A percentile compares a stretch with the other conserved stretches of the same genome.
Evolutionary conservation across 2,329 filamentous ascomycete species (phyloP).

Genomic region (Coleophoma cylindrospora): DNA sequence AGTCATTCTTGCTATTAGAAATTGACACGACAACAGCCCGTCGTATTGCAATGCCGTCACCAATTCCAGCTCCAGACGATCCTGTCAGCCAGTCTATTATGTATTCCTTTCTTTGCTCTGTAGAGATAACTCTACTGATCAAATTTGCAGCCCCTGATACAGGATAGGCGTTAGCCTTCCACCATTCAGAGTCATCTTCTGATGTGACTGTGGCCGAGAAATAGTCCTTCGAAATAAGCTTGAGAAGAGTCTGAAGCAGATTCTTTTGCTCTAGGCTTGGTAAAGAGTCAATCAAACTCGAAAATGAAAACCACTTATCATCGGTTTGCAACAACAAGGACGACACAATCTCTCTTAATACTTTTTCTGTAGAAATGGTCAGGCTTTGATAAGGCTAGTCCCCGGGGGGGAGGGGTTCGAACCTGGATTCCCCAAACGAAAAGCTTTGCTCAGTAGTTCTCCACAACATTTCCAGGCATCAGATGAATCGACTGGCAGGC

Average conservation of each 20-base stretch:
- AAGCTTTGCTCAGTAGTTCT: conserved; percentile 22
- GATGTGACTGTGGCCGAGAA: conserved; percentile 15
- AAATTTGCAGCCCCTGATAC: conserved; percentile 56
- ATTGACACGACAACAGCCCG: conserved; percentile 60
- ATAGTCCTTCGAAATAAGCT: conserved; percentile 20
- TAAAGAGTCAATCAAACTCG: conserved; percentile 18
- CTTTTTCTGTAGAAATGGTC: conserved; percentile 12
- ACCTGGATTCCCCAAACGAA: conserved; percentile 26
- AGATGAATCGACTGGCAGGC: conserved; percentile 10
- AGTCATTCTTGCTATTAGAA: conserved; percentile 41
- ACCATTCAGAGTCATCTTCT: conserved; percentile 23
- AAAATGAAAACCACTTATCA: conserved; percentile 13
- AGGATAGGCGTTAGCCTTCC: conserved; percentile 19
- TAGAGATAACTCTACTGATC: conserved; percentile 42
- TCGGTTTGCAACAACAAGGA: conserved; percentile 14
- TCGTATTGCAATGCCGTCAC: conserved; percentile 59
- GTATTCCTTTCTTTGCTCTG: conserved; percentile 46
- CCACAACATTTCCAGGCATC: conserved; percentile 19
- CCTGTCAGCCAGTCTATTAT: conserved; percentile 62
- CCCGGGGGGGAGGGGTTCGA: not conserved
- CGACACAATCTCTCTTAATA: conserved; percentile 18
- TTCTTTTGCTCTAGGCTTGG: conserved; percentile 24
- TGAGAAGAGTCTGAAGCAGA: conserved; percentile 18
- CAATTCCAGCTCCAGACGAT: conserved; percentile 59
- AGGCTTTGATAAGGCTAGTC: too few relatives aligned